phyloP scores from a whole-genome alignment of 768 basidiomycete genomes.

The Zangia roseola region DNA sequence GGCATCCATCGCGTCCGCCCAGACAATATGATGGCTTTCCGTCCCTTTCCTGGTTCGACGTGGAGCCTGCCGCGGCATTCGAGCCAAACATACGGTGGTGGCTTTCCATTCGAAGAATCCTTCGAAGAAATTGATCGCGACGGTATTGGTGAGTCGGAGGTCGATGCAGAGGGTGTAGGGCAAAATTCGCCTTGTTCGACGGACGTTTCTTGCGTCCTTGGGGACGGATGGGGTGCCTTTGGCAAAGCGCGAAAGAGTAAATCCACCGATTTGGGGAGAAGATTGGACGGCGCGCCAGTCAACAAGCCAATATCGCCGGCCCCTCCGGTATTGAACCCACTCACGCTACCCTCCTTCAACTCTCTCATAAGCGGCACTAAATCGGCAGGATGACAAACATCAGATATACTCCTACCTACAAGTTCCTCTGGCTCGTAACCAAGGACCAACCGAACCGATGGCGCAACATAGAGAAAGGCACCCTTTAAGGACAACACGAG shows the following conservation, averaged over 20 bases:
- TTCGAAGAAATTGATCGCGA: not conserved
- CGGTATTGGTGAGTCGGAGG: not conserved
- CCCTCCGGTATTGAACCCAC: conserved; percentile 15
- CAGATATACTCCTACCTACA: conserved; percentile 71
- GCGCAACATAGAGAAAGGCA: conserved; percentile 88
- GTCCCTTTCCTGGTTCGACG: conserved; percentile 89
- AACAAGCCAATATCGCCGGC: conserved; percentile 17
- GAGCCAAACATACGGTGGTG: conserved; percentile 75
- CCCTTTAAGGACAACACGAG: conserved; percentile 93
- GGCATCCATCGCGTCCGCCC: conserved; percentile 75
- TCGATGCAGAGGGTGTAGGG: conserved; percentile 1
- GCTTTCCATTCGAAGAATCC: not conserved
- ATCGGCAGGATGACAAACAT: conserved; percentile 88
- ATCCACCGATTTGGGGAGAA: conserved; percentile 61
- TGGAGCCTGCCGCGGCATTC: conserved; percentile 88
- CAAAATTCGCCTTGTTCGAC: not conserved
- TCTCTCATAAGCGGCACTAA: conserved; percentile 89
- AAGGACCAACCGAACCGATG: conserved; percentile 70
- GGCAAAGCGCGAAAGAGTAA: conserved; percentile 81
- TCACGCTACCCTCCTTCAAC: conserved; percentile 62
- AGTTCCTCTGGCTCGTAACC: conserved; percentile 88
- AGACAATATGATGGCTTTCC: conserved; percentile 91
- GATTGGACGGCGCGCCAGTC: conserved; percentile 4
- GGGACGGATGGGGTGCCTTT: conserved; percentile 34
- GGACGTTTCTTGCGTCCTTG: not conserved